Evolutionary conservation across 495 filamentous ascomycete genomes (phyloP).

Genomic region (Neurospora sp.): DNA sequence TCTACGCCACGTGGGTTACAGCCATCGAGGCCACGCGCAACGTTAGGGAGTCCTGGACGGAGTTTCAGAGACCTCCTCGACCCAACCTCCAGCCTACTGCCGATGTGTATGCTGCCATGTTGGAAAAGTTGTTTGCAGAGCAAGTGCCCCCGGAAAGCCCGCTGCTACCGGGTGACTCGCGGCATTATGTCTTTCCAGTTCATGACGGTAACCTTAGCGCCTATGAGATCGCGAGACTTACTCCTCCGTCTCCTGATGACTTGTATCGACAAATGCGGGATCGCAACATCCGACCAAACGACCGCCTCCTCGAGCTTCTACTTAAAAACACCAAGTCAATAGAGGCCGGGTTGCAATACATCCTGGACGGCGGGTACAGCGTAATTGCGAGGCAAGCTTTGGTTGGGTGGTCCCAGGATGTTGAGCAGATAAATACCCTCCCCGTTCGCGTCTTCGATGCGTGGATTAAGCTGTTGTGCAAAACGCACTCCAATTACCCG

Average conservation of each 20-base stretch:
- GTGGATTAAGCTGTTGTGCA: constrained; percentile 32
- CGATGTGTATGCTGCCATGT: constrained; percentile 36
- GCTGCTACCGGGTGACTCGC: constrained; percentile 28
- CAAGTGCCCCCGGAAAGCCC: neutral
- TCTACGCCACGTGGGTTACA: constrained; percentile 26
- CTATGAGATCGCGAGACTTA: constrained; percentile 30
- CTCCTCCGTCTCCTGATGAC: constrained; percentile 26
- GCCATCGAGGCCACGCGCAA: constrained; percentile 32
- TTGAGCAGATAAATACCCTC: neutral
- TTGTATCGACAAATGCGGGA: constrained; percentile 31
- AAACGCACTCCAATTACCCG: constrained; percentile 9
- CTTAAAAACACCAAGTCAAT: constrained; percentile 23
- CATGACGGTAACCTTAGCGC: constrained; percentile 31
- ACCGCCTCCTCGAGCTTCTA: constrained; percentile 24
- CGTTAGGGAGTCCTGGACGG: constrained; percentile 33
- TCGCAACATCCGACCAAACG: constrained; percentile 24
- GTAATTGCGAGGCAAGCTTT: constrained; percentile 1
- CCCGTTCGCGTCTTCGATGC: constrained; percentile 22
- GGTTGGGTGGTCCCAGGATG: constrained; percentile 2
- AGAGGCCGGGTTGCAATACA: constrained; percentile 22
- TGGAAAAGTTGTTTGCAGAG: constrained; percentile 28
- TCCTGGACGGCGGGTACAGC: constrained; percentile 22
- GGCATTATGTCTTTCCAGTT: constrained; percentile 24
- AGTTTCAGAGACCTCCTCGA: constrained; percentile 24
- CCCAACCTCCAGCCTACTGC: constrained; percentile 16